phyloP scores from a whole-genome alignment of 2,329 filamentous ascomycete genomes.

The Ustilaginoidea virens region DNA sequence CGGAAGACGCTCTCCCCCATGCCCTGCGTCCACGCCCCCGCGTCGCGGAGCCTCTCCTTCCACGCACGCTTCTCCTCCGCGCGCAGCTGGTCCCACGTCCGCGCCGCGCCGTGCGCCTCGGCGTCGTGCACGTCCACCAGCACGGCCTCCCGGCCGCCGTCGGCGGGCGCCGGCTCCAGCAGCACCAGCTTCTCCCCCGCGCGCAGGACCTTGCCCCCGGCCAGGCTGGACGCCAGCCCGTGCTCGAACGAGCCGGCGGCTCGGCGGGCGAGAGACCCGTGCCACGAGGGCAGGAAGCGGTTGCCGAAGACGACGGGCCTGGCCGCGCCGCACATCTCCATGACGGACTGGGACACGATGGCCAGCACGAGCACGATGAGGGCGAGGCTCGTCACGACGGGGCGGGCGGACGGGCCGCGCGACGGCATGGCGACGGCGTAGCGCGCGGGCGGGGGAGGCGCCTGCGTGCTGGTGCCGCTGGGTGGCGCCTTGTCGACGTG shows the following conservation, averaged over 20 bases:
- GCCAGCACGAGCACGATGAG: constrained; percentile 45
- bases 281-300: constrained; percentile 36
- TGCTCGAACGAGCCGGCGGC: constrained; percentile 13
- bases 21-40: constrained; percentile 64
- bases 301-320: constrained; percentile 40
- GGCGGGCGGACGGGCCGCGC: constrained; percentile 31
- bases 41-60: constrained; percentile 51
- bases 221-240: constrained; percentile 22
- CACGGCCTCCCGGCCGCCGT: constrained; percentile 12
- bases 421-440: constrained; percentile 54
- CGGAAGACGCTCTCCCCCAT: constrained; percentile 66
- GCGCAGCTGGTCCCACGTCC: constrained; percentile 56
- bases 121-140: constrained; percentile 30
- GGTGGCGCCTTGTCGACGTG: constrained; percentile 19
- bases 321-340: constrained; percentile 45
- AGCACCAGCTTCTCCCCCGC: constrained; percentile 25
- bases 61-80: constrained; percentile 48
- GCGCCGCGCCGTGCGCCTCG: constrained; percentile 34
- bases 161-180: constrained; percentile 9
- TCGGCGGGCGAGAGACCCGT: constrained; percentile 15
- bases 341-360: constrained; percentile 44
- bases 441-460: constrained; percentile 36
- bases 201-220: constrained; percentile 16
- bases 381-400: constrained; percentile 36
- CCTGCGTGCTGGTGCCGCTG: constrained; percentile 19